Percentiles rank a stretch among this genome's conserved stretches.
Evolutionary conservation across 1,139 yeast genomes (phyloP).

Genomic region (Sugiyamaella japonica): DNA sequence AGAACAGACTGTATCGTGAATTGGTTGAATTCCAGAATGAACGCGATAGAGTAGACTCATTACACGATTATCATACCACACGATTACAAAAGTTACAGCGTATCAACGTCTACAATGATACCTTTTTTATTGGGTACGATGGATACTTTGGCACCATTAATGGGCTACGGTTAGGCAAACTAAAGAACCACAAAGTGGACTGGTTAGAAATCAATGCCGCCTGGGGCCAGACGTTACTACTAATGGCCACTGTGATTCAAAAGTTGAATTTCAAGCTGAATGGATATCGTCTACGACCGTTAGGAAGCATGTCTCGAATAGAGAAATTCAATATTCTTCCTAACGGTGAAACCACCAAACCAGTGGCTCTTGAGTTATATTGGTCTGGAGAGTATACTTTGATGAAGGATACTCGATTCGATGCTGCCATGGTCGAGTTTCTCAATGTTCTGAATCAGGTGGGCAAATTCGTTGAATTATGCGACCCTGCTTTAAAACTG

Average conservation of each 20-base stretch:
- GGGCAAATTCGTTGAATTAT: conserved; percentile 48
- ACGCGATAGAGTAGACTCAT: conserved; percentile 59
- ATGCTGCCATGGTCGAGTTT: conserved; percentile 74
- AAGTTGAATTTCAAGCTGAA: conserved; percentile 56
- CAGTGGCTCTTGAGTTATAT: conserved; percentile 49
- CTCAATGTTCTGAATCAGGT: conserved; percentile 62
- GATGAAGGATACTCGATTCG: conserved; percentile 66
- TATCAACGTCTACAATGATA: conserved; percentile 76
- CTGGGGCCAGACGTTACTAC: conserved; percentile 75
- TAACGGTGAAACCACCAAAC: conserved; percentile 40
- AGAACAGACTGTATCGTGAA: conserved; percentile 56
- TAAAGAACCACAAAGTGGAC: conserved; percentile 57
- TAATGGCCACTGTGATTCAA: conserved; percentile 63
- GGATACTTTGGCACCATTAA: conserved; percentile 87
- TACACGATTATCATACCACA: conserved; percentile 59
- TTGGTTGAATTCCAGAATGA: conserved; percentile 51
- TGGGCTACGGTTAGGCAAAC: conserved; percentile 73
- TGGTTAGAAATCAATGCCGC: conserved; percentile 96
- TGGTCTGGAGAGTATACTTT: conserved; percentile 64
- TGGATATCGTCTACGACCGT: conserved; percentile 69
- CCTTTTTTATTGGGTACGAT: conserved; percentile 78
- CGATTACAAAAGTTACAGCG: conserved; percentile 69
- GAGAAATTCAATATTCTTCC: conserved; percentile 53
- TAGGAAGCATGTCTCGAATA: conserved; percentile 83
- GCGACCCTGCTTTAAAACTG: conserved; percentile 61